These are phyloP conservation scores for Orychophragmus violaceus DNA, from an alignment of 345 rosid species.

Conservation along the genomic window DNA sequence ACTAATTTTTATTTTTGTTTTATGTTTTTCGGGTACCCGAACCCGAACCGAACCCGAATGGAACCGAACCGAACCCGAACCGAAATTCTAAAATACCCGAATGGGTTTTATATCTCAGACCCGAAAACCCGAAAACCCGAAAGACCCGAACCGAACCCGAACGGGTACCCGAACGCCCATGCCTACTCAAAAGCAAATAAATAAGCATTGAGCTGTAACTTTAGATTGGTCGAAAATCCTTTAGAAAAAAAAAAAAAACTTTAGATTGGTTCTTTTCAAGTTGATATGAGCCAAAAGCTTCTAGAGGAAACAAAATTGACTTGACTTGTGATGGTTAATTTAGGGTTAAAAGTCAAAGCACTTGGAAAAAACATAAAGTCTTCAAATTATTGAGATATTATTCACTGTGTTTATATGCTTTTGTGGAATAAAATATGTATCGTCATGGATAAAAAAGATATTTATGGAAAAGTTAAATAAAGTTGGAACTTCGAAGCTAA, in stretches of 20 bases:
- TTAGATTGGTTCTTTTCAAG: neutral
- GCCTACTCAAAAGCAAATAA: too few species aligned
- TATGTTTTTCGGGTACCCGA: too few species aligned
- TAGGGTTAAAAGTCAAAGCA: constrained; percentile 35
- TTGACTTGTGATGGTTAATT: constrained; percentile 24
- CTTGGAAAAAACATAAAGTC: constrained; percentile 24
- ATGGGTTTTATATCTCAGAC: too few species aligned
- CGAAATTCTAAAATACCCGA: too few species aligned
- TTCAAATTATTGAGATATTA: constrained; percentile 26
- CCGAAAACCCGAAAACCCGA: too few species aligned
- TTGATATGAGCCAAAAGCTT: constrained; percentile 10
- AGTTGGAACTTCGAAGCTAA: constrained; percentile 25
- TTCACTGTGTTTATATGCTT: constrained; percentile 29
- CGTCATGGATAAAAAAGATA: constrained; percentile 14
- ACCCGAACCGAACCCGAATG: too few species aligned
- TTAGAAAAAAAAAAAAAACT: too few species aligned
- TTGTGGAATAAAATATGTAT: constrained; percentile 20
- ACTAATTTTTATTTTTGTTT: too few species aligned
- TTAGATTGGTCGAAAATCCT: too few species aligned
- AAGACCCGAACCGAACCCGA: too few species aligned
- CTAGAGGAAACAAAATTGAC: constrained; percentile 34
- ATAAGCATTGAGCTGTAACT: neutral
- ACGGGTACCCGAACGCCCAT: too few species aligned
- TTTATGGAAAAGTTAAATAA: constrained; percentile 17
- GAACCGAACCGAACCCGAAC: too few species aligned